Base-by-base conservation (phyloP, 2,329 filamentous ascomycete genomes). In the Phialophora expanda region DNA sequence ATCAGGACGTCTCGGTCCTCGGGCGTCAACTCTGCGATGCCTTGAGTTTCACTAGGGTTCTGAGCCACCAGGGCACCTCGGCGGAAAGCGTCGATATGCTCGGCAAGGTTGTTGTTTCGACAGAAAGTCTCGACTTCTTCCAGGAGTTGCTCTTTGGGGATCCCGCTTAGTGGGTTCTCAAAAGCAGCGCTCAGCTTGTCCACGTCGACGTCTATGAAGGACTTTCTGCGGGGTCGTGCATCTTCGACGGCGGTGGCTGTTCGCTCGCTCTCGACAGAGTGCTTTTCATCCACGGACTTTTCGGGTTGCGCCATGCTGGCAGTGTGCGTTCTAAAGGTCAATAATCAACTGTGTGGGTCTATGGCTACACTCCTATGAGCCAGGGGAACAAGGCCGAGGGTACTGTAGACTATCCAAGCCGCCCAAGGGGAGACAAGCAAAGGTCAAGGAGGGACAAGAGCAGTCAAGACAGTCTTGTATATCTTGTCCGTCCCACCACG, bases 71-170 rank as follows among this genome's bases (percentile, higher is more conserved):
- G 70, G 12, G 84, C 84, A 8, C 83, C 82, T 68, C 84, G 84
- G 32, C 80, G 79, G 64, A 86, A 84, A 24, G 71, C 75, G 3
- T 83, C 81, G 11, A 83, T 72, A 22, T 84, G 77, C 24, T 84
- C 79, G 41, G 78, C 78, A 2, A 87, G 75, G 8, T 79, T 80
- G 57, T 82, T 80, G n/a, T 82, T 75, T 3, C 73, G 68, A 51
- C 83, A 85, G 73, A 88, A 89, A 0, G 77, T 73, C 51, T 85
- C 80, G 1, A 89, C 86, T 66, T 86, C 79, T 22, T 76, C 74
- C 46, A 88, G 74, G 14, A 89, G 80, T 60, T 83, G 75, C 0
- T 83, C 78, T 30, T 81, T 80, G 1, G 83, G 79, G 7, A 89
- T 79, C 0, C 81, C 84, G 1, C 78, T 81, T 2, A 89, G 78